These are phyloP conservation scores for Suillus americanus DNA, from an alignment of 768 basidiomycete genomes.

Conservation along the genomic window DNA sequence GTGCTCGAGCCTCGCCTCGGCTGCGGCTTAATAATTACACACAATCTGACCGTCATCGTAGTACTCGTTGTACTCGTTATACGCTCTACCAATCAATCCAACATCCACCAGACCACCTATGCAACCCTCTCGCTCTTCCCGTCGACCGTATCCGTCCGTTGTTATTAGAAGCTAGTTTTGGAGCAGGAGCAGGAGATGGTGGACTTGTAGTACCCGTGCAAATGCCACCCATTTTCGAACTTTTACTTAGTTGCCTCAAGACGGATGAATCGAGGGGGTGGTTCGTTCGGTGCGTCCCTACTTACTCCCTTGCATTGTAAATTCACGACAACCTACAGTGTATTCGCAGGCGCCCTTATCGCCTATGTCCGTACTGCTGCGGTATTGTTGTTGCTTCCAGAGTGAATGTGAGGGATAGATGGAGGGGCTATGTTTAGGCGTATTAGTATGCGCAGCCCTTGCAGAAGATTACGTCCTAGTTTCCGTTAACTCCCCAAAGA, in stretches of 20 bases:
- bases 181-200: slow-evolving; percentile 18
- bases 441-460: slow-evolving; percentile 47
- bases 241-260: slow-evolving; percentile 52
- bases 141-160: slow-evolving; percentile 50
- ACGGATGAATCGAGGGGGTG: slow-evolving; percentile 56
- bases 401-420: slow-evolving; percentile 40
- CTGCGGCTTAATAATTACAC: too few species aligned
- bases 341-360: slow-evolving; percentile 53
- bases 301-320: background rate
- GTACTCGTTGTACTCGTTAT: slow-evolving; percentile 46
- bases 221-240: slow-evolving; percentile 49
- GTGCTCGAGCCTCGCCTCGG: too few species aligned
- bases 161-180: slow-evolving; percentile 43
- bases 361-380: slow-evolving; percentile 59
- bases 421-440: slow-evolving; percentile 48
- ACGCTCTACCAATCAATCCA: slow-evolving; percentile 28
- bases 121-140: slow-evolving; percentile 53
- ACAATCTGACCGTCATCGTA: slow-evolving; percentile 31
- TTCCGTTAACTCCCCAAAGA: slow-evolving; percentile 46
- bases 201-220: slow-evolving; percentile 11
- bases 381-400: slow-evolving; percentile 46
- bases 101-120: slow-evolving; percentile 56
- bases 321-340: slow-evolving; percentile 36
- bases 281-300: slow-evolving; percentile 53
- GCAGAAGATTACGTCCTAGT: slow-evolving; percentile 55